Evolutionary conservation across 441 rosid genomes (phyloP).

Genomic region (Gossypium lobatum): DNA sequence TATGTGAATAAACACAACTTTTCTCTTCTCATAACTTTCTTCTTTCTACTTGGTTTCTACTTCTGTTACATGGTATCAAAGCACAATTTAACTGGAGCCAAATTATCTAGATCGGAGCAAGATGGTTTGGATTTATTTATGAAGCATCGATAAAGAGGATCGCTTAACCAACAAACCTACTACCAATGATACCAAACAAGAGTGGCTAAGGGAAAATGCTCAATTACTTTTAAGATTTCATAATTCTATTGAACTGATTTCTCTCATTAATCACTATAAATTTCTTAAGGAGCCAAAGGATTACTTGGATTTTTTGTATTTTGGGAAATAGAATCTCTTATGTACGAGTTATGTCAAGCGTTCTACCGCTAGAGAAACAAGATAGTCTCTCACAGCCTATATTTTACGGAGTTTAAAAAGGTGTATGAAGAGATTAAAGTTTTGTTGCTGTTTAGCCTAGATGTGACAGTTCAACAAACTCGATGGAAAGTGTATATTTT

Average conservation of each 20-base stretch:
- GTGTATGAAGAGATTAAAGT: no score
- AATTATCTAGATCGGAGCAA: background rate
- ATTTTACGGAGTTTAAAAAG: no score
- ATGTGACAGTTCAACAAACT: no score
- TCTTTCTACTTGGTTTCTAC: no score
- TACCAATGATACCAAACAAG: background rate
- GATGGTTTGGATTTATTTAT: background rate
- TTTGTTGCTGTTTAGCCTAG: no score
- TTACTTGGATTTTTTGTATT: background rate
- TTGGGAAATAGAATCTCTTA: background rate
- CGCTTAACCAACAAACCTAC: background rate
- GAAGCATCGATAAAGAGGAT: background rate
- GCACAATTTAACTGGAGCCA: background rate
- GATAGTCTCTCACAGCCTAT: background rate
- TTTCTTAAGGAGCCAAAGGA: background rate
- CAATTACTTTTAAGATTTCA: background rate
- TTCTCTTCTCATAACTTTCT: no score
- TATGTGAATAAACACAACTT: no score
- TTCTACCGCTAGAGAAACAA: background rate
- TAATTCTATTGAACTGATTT: background rate
- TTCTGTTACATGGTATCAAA: no score
- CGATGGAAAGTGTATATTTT: no score
- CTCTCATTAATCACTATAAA: background rate
- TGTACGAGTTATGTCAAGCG: background rate
- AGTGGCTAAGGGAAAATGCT: background rate